These are phyloP conservation scores for Cicer cuneatum DNA, from an alignment of 306 rosid species.

Conservation along the genomic window DNA sequence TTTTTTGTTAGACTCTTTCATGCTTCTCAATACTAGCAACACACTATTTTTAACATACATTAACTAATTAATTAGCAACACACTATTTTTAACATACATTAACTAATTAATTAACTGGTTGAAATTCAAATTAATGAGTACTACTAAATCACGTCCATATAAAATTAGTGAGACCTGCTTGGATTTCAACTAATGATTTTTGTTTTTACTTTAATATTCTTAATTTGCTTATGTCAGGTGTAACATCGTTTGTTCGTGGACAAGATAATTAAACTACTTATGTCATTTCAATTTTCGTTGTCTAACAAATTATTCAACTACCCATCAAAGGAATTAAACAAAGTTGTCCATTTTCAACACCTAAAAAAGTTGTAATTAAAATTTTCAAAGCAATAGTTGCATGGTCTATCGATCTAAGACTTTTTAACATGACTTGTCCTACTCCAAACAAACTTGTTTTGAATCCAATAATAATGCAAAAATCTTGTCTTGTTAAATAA, in stretches of 20 bases:
- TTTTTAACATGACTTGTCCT: slow-evolving; percentile 36
- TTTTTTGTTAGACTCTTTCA: too few species aligned
- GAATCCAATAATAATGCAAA: slow-evolving; percentile 36
- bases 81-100: too few species aligned
- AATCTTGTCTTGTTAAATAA: slow-evolving; percentile 28
- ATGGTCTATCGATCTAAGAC: slow-evolving; percentile 38
- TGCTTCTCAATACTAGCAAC: too few species aligned
- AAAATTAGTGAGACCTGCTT: too few species aligned
- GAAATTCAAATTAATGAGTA: too few species aligned
- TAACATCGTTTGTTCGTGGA: slow-evolving; percentile 29
- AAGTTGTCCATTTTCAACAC: slow-evolving; percentile 49
- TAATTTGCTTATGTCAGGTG: slow-evolving; percentile 37
- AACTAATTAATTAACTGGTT: too few species aligned
- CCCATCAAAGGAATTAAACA: slow-evolving; percentile 36
- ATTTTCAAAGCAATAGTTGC: slow-evolving; percentile 32
- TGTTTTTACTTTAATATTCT: too few species aligned
- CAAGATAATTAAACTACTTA: slow-evolving; percentile 31
- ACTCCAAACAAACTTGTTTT: slow-evolving; percentile 28
- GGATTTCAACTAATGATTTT: too few species aligned
- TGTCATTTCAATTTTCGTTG: slow-evolving; percentile 48
- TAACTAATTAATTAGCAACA: too few species aligned
- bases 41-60: too few species aligned
- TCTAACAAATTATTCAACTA: slow-evolving; percentile 47
- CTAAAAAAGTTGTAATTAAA: slow-evolving; percentile 46
- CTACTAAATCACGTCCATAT: too few species aligned